phyloP scores from a whole-genome alignment of 1,139 yeast species.

The Groenewaldozyma sp. region DNA sequence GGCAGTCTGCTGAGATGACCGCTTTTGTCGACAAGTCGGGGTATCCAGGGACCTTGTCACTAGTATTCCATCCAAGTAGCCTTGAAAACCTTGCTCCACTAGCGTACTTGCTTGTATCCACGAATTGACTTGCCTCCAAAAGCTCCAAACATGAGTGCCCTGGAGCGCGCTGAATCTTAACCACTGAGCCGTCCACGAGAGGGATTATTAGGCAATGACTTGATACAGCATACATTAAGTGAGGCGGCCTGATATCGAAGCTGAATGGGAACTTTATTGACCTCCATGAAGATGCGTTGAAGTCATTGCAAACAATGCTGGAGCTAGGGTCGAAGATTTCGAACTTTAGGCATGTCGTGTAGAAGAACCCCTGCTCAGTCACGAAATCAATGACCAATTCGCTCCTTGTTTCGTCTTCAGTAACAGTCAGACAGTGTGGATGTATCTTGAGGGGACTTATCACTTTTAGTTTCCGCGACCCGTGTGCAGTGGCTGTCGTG shows the following conservation, averaged over 20 bases:
- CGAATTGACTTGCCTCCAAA: slow-evolving; percentile 15
- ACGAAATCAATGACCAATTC: slow-evolving; percentile 21
- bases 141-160: slow-evolving; percentile 18
- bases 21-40: slow-evolving; percentile 23
- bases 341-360: slow-evolving; percentile 18
- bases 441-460: slow-evolving; percentile 15
- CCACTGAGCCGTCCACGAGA: slow-evolving; percentile 57
- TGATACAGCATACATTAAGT: slow-evolving; percentile 41
- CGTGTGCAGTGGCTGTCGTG: not conserved
- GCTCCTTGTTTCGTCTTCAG: slow-evolving; percentile 14
- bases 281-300: slow-evolving; percentile 21
- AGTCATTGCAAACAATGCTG: slow-evolving; percentile 10
- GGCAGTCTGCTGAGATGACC: slow-evolving; percentile 18
- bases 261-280: slow-evolving; percentile 46
- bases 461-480: slow-evolving; percentile 18
- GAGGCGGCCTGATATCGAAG: slow-evolving; percentile 61
- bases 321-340: slow-evolving; percentile 12
- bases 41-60: slow-evolving; percentile 26
- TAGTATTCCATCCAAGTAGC: slow-evolving; percentile 8
- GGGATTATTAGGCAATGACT: slow-evolving; percentile 42
- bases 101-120: slow-evolving; percentile 13
- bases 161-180: slow-evolving; percentile 38
- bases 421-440: slow-evolving; percentile 18
- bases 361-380: slow-evolving; percentile 20
- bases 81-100: slow-evolving; percentile 7